Evolutionary conservation across 2,329 filamentous ascomycete species (phyloP).

Genomic region (Xylaria multiplex): DNA sequence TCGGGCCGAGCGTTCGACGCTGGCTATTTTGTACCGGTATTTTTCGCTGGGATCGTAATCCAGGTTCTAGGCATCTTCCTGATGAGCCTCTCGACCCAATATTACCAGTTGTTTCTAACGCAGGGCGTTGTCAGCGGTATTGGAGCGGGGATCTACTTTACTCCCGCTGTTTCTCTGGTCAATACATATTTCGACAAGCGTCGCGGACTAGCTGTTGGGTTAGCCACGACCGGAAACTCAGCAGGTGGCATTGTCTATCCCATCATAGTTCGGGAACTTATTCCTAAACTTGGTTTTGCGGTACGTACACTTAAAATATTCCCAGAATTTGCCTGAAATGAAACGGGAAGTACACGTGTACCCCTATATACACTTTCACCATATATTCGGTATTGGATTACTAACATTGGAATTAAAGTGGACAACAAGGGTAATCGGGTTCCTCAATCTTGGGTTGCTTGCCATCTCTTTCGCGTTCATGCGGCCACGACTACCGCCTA

Average conservation of each 20-base stretch:
- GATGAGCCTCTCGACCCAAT: constrained; percentile 54
- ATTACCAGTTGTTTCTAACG: constrained; percentile 61
- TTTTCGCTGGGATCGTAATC: constrained; percentile 52
- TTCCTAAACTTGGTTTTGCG: constrained; percentile 47
- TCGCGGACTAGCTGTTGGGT: constrained; percentile 66
- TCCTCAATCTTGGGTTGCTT: constrained; percentile 81
- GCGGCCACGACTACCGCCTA: constrained; percentile 48
- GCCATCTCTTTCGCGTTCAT: constrained; percentile 67
- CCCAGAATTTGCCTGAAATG: not conserved
- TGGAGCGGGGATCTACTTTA: constrained; percentile 66
- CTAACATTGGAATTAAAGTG: constrained; percentile 36
- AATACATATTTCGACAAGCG: constrained; percentile 69
- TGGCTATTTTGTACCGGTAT: constrained; percentile 54
- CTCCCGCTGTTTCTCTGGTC: constrained; percentile 67
- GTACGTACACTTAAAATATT: constrained; percentile 18
- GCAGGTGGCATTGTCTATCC: constrained; percentile 66
- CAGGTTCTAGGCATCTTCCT: constrained; percentile 58
- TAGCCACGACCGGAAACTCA: constrained; percentile 67
- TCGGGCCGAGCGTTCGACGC: constrained; percentile 58
- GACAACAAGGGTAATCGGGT: constrained; percentile 49
- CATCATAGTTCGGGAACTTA: constrained; percentile 48
- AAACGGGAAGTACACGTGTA: not conserved
- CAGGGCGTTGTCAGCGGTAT: constrained; percentile 61
- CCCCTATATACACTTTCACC: not conserved
- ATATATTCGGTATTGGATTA: not conserved